These are phyloP conservation scores for Phyllosticta citribraziliensis DNA, from an alignment of 2,329 filamentous ascomycete genomes.

Conservation along the genomic window DNA sequence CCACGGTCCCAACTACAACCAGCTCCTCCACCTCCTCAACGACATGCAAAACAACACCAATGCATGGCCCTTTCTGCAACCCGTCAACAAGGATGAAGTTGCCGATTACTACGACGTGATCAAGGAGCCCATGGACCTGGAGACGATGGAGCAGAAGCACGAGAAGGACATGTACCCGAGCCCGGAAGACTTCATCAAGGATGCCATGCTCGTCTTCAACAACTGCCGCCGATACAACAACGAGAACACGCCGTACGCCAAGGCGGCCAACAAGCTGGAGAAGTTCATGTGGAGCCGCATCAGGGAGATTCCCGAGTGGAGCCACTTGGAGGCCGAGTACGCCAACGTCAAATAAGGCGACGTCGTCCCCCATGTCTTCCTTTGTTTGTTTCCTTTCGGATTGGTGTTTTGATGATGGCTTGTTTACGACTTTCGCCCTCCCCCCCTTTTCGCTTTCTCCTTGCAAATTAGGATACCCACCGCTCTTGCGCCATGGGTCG, in stretches of 20 bases:
- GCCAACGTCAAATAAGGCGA: slow-evolving; percentile 5
- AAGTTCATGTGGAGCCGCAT: slow-evolving; percentile 95
- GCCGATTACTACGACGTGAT: slow-evolving; percentile 99
- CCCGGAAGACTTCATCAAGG: slow-evolving; percentile 84
- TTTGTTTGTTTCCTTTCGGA: background rate
- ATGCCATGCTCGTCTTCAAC: slow-evolving; percentile 81
- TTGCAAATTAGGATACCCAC: background rate
- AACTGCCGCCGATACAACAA: slow-evolving; percentile 97
- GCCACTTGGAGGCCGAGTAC: slow-evolving; percentile 22
- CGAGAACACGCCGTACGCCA: slow-evolving; percentile 88
- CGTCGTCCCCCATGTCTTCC: background rate
- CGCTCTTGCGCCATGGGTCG: background rate
- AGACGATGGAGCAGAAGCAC: slow-evolving; percentile 91
- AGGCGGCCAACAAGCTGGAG: slow-evolving; percentile 84
- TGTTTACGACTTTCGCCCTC: background rate
- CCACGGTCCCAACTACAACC: slow-evolving; percentile 92
- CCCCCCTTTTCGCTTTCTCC: background rate
- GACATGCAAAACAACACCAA: slow-evolving; percentile 89
- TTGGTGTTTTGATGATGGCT: background rate
- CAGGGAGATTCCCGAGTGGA: slow-evolving; percentile 85
- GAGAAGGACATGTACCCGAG: slow-evolving; percentile 86
- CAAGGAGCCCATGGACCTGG: slow-evolving; percentile 92
- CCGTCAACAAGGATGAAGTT: slow-evolving; percentile 91
- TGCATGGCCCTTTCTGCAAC: slow-evolving; percentile 89
- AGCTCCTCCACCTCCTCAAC: slow-evolving; percentile 84